Conservation (phyloP, 1,284 basidiomycete species). For the Tilletia walkeri region DNA sequence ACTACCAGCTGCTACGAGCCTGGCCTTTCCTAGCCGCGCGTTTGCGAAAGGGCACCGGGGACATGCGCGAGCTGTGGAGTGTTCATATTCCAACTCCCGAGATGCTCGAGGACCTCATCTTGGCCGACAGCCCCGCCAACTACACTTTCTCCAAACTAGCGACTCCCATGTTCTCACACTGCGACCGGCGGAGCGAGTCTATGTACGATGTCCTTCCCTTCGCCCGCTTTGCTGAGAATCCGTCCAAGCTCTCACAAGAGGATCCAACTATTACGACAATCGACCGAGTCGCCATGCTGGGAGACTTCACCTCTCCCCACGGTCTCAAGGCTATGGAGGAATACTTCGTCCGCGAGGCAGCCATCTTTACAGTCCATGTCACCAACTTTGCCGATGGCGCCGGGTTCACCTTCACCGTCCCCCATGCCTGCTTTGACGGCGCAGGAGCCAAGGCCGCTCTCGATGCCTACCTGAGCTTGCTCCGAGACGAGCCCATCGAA, state of each 20-base stretch:
- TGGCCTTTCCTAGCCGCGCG: not conserved
- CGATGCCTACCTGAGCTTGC: not conserved
- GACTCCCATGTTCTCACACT: not conserved
- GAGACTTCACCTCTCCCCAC: conserved; percentile 8
- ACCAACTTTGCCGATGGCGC: conserved; percentile 15
- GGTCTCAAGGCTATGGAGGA: not conserved
- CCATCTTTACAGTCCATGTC: conserved; percentile 1
- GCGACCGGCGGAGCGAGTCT: not conserved
- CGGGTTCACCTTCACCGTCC: conserved; percentile 9
- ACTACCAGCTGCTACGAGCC: not conserved
- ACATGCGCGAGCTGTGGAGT: not conserved
- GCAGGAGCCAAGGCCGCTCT: conserved; percentile 4
- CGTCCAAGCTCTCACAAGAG: not conserved
- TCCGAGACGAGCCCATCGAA: not conserved
- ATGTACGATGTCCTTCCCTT: not conserved
- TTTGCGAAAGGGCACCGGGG: conserved; percentile 1
- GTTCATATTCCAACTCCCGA: not conserved
- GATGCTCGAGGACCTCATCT: conserved; percentile 14
- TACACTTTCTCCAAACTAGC: not conserved
- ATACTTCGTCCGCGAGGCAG: not conserved
- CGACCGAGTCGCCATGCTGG: conserved; percentile 3
- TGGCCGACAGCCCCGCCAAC: not conserved
- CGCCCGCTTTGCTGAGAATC: not conserved
- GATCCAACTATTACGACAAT: not conserved
- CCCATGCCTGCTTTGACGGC: conserved; percentile 12